Base-by-base conservation (phyloP, 1,139 yeast species). In the Eremothecium cymbalariae region DNA sequence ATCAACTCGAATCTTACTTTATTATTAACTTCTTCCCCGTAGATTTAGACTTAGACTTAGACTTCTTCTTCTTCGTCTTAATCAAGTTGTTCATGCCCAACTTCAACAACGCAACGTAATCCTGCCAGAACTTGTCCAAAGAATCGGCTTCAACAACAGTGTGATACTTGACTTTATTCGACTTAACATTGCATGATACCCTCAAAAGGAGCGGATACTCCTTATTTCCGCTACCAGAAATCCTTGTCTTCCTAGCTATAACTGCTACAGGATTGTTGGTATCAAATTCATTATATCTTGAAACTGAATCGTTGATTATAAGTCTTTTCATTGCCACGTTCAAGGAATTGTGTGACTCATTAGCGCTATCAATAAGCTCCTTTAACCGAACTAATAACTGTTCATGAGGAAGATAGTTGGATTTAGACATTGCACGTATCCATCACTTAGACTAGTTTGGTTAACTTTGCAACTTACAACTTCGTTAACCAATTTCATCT, bases 41-140 rank as follows among this genome's bases (percentile, higher is more conserved):
- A n/a, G n/a, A n/a, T n/a, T n/a, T n/a, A n/a, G n/a, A n/a, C 22
- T 55, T 56, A 25, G 48, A 44, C 55, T 65, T 69, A 43, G 59
- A 62, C 65, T 73, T 75, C 63, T 72, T 74, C 62, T 76, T 75
- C 43, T 74, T 78, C 62, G 76, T 76, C 65, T 73, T 74, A 44
- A 68, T 64, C 51, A 77, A 62, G 3, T 83, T 82, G 7, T 63
- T 60, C 56, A 74, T 69, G 4, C 79, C 85, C 18, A 63, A 54
- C 53, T 81, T 82, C 39, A 82, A 65, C 0, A 71, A 71, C 30
- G 72, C 75, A 1, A 81, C 63, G 55, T 82, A 83, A 26, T 72
- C 74, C 25, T 59, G 57, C 94, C 94, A 83, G 53, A 83, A 83
- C 42, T 62, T 61, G 40, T 76, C 81, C 45, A 83, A 62, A 13